Evolutionary conservation across 805 yeast genomes (phyloP).

Genomic region (Candida nemodendra): DNA sequence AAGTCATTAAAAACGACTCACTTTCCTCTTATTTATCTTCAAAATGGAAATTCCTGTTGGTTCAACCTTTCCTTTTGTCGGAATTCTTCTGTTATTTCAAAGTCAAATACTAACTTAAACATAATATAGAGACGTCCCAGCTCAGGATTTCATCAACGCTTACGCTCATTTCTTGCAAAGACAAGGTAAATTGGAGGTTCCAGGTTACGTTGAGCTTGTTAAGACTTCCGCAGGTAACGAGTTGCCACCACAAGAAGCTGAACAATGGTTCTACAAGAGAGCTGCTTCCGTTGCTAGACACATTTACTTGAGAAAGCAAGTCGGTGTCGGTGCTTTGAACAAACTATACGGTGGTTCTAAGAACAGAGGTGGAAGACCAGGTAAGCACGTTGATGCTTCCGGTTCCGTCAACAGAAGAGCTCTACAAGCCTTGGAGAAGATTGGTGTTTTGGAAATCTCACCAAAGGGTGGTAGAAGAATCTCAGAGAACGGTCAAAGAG

Average conservation of each 20-base stretch:
- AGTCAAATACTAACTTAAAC: too few species aligned
- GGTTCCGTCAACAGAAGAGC: constrained; percentile 99
- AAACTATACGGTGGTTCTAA: constrained; percentile 98
- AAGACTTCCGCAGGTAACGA: constrained; percentile 99
- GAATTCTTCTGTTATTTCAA: too few species aligned
- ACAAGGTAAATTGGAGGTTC: constrained; percentile 99
- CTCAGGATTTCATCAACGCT: constrained; percentile 99
- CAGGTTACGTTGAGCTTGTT: constrained; percentile 99
- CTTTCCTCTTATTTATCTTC: too few species aligned
- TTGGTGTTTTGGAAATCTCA: constrained; percentile 94
- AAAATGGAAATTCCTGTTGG: too few species aligned
- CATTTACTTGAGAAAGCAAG: constrained; percentile 98
- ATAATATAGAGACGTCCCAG: constrained; percentile 95
- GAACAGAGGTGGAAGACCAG: constrained; percentile 99
- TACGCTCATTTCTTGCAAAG: constrained; percentile 99
- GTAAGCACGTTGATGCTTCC: constrained; percentile 98
- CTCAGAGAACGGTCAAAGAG: constrained; percentile 99
- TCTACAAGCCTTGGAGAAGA: constrained; percentile 96
- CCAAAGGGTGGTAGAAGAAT: constrained; percentile 99
- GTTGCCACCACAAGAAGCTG: constrained; percentile 99
- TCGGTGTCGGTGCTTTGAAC: constrained; percentile 99
- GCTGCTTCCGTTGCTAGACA: constrained; percentile 99
- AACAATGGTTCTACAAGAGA: constrained; percentile 99
- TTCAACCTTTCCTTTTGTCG: too few species aligned
- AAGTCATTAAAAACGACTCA: too few species aligned